phyloP scores from a whole-genome alignment of 192 early-diverging fungal species.

The Anaeromyces robustus region DNA sequence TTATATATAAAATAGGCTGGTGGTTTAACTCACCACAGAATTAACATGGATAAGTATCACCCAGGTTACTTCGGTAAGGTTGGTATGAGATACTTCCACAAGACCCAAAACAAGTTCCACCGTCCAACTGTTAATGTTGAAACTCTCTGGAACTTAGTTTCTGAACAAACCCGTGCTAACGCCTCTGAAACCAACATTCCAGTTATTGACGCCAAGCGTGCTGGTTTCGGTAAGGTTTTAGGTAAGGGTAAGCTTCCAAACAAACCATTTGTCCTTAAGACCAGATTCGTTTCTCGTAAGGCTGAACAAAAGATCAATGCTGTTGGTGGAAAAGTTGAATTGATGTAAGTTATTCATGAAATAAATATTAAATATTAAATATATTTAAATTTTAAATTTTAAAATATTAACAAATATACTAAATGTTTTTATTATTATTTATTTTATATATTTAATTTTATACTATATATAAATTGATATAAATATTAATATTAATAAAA shows the following conservation, averaged over 20 bases:
- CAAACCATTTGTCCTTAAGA: constrained; percentile 88
- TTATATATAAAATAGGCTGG: constrained; percentile 39
- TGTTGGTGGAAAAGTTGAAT: constrained; percentile 52
- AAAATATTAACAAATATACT: too few species aligned
- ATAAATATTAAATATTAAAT: too few species aligned
- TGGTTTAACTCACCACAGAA: constrained; percentile 99
- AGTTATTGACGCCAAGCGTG: constrained; percentile 72
- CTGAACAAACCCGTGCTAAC: constrained; percentile 66
- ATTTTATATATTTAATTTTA: too few species aligned
- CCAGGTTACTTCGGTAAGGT: constrained; percentile 99
- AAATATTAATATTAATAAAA: too few species aligned
- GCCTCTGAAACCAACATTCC: constrained; percentile 71
- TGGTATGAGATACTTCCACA: constrained; percentile 96
- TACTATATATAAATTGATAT: too few species aligned
- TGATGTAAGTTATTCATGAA: background rate
- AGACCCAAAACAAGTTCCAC: constrained; percentile 78
- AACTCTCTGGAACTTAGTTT: constrained; percentile 82
- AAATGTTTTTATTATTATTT: too few species aligned
- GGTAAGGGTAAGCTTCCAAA: constrained; percentile 80
- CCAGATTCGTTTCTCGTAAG: constrained; percentile 73
- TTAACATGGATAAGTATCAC: constrained; percentile 99
- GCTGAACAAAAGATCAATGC: constrained; percentile 99
- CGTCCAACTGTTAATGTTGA: constrained; percentile 83
- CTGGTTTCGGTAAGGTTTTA: constrained; percentile 89
- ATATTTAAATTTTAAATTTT: too few species aligned